These are phyloP conservation scores for Ceratocystis diversiconidia DNA, from an alignment of 2,329 filamentous ascomycete species.

Conservation along the genomic window DNA sequence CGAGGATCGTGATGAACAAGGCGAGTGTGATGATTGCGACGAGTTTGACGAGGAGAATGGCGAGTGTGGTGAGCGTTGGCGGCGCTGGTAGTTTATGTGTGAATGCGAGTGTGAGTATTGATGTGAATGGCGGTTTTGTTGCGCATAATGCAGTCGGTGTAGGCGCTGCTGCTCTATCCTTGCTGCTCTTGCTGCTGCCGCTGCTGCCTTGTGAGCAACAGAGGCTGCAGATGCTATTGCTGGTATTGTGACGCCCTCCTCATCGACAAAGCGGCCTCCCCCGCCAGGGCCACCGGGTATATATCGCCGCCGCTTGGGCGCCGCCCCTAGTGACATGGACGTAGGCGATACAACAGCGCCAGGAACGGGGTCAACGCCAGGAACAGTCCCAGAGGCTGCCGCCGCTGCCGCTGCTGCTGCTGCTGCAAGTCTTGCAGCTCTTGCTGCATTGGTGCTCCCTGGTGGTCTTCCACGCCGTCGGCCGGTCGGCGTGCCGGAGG, in stretches of 20 bases:
- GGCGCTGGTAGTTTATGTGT: not conserved
- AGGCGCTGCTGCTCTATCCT: not conserved
- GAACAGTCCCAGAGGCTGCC: conserved; percentile 25
- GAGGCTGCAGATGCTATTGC: not conserved
- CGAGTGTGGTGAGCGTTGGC: not conserved
- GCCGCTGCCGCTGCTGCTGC: conserved; percentile 22
- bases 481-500: conserved; percentile 26
- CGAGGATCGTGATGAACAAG: no score
- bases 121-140: not conserved
- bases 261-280: conserved; percentile 69
- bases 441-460: conserved; percentile 30
- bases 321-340: conserved; percentile 39
- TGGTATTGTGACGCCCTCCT: conserved; percentile 31
- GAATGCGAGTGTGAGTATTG: not conserved
- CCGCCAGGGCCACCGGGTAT: conserved; percentile 77
- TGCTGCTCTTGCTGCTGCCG: conserved; percentile 26
- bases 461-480: conserved; percentile 36
- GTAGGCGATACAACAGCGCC: conserved; percentile 24
- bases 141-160: not conserved
- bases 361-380: conserved; percentile 29
- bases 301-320: conserved; percentile 60
- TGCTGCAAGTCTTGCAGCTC: conserved; percentile 28
- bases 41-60: not conserved
- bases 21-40: no score
- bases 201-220: not conserved